Evolutionary conservation across 1,284 basidiomycete species (phyloP).

Genomic region (Ceratobasidium sp.): DNA sequence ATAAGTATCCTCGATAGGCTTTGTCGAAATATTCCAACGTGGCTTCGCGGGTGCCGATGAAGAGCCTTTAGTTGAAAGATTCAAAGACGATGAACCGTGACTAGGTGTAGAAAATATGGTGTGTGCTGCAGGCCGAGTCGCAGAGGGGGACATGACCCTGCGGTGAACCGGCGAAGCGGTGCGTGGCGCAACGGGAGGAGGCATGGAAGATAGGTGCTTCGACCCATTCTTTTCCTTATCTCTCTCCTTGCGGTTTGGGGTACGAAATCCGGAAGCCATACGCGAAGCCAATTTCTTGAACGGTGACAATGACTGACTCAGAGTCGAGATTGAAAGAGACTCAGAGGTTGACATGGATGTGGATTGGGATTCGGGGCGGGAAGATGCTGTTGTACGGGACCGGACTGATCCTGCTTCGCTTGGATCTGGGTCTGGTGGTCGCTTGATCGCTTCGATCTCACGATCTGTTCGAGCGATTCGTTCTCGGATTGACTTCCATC

Average conservation of each 20-base stretch:
- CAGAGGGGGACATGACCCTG: slow-evolving; percentile 30
- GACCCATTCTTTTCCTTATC: slow-evolving; percentile 14
- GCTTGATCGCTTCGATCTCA: slow-evolving; percentile 83
- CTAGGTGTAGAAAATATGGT: slow-evolving; percentile 32
- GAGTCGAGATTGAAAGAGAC: slow-evolving; percentile 62
- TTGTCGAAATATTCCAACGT: slow-evolving; percentile 84
- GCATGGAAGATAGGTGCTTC: slow-evolving; percentile 14
- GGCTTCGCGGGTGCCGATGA: slow-evolving; percentile 58
- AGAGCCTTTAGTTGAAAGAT: slow-evolving; percentile 21
- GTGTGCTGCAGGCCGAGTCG: slow-evolving; percentile 37
- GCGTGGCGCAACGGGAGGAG: slow-evolving; percentile 29
- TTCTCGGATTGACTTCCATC: slow-evolving; percentile 84
- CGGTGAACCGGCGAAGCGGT: slow-evolving; percentile 27
- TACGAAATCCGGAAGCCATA: slow-evolving; percentile 59
- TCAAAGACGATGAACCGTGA: slow-evolving; percentile 2
- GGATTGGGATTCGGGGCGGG: slow-evolving; percentile 33
- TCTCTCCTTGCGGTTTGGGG: slow-evolving; percentile 31
- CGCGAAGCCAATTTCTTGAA: slow-evolving; percentile 79
- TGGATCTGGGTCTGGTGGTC: slow-evolving; percentile 66
- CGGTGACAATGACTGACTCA: slow-evolving; percentile 81
- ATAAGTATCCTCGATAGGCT: slow-evolving; percentile 61
- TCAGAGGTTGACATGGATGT: slow-evolving; percentile 56
- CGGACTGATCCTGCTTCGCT: slow-evolving; percentile 76
- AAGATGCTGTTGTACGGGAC: slow-evolving; percentile 33
- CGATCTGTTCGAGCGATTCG: slow-evolving; percentile 79